Conservation (phyloP, 768 basidiomycete genomes). For the Rhodotorula graminis region DNA sequence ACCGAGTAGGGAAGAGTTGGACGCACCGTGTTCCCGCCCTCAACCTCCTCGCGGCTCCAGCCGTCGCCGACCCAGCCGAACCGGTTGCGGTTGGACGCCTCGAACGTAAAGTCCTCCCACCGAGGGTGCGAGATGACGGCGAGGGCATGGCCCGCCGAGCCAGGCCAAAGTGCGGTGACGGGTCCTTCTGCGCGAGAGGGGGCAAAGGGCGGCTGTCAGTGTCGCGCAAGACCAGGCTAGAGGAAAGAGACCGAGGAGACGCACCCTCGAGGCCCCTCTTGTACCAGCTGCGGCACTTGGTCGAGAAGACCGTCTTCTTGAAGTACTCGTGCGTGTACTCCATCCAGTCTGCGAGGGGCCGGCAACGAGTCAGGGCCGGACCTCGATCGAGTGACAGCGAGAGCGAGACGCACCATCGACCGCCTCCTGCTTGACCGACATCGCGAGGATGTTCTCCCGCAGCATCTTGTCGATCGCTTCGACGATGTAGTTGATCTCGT, state of each 20-base stretch:
- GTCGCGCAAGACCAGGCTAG: too few species aligned
- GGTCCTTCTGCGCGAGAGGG: slow-evolving; percentile 53
- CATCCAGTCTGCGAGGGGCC: neutral
- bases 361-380: neutral
- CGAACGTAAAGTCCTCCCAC: slow-evolving; percentile 58
- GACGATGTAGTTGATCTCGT: slow-evolving; percentile 59
- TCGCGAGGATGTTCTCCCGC: slow-evolving; percentile 60
- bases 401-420: slow-evolving; percentile 51
- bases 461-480: slow-evolving; percentile 57
- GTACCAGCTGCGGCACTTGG: slow-evolving; percentile 61
- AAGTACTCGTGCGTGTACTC: slow-evolving; percentile 40
- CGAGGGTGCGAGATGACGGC: slow-evolving; percentile 56
- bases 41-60: slow-evolving; percentile 56
- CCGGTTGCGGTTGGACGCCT: slow-evolving; percentile 46
- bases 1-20: neutral
- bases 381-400: too few species aligned
- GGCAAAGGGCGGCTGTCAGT: too few species aligned
- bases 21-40: slow-evolving; percentile 37
- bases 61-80: slow-evolving; percentile 63
- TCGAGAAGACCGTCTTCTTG: slow-evolving; percentile 57
- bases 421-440: slow-evolving; percentile 59
- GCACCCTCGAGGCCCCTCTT: slow-evolving; percentile 55
- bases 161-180: slow-evolving; percentile 60
- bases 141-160: slow-evolving; percentile 50
- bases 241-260: neutral